These are phyloP conservation scores for Russula emetica DNA, from an alignment of 768 basidiomycete species.

Conservation along the genomic window DNA sequence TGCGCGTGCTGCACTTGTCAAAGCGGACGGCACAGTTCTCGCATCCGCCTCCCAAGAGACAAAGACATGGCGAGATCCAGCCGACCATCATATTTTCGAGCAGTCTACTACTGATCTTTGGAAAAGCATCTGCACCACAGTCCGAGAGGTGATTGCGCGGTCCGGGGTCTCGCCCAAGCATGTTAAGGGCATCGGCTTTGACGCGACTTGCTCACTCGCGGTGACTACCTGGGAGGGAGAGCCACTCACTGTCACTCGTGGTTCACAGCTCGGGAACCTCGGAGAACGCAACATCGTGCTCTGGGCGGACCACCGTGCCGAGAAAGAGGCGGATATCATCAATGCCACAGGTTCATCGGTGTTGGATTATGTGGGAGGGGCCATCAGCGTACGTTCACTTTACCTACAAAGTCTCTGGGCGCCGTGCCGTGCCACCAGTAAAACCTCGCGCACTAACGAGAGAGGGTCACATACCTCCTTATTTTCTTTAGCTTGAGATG, in stretches of 20 bases:
- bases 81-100: conserved; percentile 92
- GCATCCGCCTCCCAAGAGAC: conserved; percentile 80
- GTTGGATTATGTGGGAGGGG: conserved; percentile 91
- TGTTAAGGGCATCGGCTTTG: conserved; percentile 89
- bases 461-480: not conserved
- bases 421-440: not conserved
- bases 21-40: conserved; percentile 59
- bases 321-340: conserved; percentile 86
- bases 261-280: conserved; percentile 52
- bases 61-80: conserved; percentile 77
- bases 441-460: not conserved
- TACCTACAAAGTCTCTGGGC: not conserved
- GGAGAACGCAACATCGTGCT: conserved; percentile 86
- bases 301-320: conserved; percentile 96
- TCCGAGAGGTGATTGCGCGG: conserved; percentile 57
- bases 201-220: conserved; percentile 95
- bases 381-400: conserved; percentile 71
- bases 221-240: conserved; percentile 71
- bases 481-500: conserved; percentile 79
- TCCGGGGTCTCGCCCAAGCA: conserved; percentile 51
- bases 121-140: conserved; percentile 57
- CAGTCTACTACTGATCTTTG: conserved; percentile 91
- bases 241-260: conserved; percentile 72
- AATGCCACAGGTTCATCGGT: conserved; percentile 81
- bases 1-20: conserved; percentile 79